Evolutionary conservation across 1,284 basidiomycete species (phyloP).

Genomic region (Trichosporon faecale): DNA sequence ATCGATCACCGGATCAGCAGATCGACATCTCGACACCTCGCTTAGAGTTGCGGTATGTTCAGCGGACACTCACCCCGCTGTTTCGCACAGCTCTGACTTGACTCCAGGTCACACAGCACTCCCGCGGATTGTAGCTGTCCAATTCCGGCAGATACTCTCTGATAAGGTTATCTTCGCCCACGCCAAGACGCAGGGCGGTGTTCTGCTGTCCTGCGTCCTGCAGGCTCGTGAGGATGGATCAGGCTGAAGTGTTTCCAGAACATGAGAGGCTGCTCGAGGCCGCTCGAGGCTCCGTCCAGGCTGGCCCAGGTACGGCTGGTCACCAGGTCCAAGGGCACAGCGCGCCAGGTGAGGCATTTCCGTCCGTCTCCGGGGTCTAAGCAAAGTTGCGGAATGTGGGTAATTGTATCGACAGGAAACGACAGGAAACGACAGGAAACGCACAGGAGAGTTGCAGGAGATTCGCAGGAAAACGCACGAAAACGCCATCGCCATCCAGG

Average conservation of each 20-base stretch:
- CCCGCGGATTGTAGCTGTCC: background rate
- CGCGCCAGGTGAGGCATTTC: background rate
- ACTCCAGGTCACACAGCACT: background rate
- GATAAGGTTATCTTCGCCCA: background rate
- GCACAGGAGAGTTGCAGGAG: background rate
- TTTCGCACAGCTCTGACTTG: background rate
- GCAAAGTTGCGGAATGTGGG: background rate
- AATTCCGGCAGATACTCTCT: background rate
- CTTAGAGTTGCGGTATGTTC: background rate
- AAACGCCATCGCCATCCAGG: background rate
- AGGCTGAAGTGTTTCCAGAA: background rate
- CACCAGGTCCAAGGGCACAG: background rate
- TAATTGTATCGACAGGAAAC: background rate
- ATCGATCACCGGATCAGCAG: background rate
- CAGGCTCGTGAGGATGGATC: background rate
- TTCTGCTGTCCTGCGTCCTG: background rate
- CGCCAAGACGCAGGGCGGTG: background rate
- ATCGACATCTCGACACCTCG: background rate
- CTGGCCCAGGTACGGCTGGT: background rate
- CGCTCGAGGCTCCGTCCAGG: too few species aligned
- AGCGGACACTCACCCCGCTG: background rate
- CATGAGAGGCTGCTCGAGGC: background rate
- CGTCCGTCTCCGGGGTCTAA: background rate
- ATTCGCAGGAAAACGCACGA: background rate
- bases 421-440: background rate